Evolutionary conservation across 306 rosid genomes (phyloP).

Genomic region (Prunus mongolica): DNA sequence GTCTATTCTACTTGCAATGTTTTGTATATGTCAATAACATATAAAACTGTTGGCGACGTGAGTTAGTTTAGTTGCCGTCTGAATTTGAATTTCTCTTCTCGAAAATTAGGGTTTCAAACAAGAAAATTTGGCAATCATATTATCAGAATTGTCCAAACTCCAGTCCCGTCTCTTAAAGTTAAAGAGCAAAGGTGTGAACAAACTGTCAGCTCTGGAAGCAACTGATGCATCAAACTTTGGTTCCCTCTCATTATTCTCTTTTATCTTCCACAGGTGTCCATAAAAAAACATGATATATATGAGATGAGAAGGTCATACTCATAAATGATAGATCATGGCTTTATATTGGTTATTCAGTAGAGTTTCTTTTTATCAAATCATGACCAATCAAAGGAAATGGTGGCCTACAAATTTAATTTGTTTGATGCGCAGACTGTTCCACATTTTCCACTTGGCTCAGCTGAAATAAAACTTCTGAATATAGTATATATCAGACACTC

Average conservation of each 20-base stretch:
- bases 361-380: conserved; percentile 10
- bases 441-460: conserved; percentile 22
- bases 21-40: not conserved
- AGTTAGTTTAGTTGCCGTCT: too few relatives aligned
- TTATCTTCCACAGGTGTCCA: conserved; percentile 12
- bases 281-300: conserved; percentile 2
- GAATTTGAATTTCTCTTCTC: too few relatives aligned
- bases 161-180: conserved; percentile 24
- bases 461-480: not conserved
- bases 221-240: not conserved
- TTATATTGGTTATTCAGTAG: not conserved
- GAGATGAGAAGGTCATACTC: not conserved
- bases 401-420: conserved; percentile 13
- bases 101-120: not conserved
- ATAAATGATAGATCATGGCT: not conserved
- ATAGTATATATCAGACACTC: too few relatives aligned
- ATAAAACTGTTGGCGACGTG: too few relatives aligned
- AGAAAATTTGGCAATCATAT: not conserved
- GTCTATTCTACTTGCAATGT: conserved; percentile 7
- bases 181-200: not conserved
- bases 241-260: not conserved
- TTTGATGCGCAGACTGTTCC: conserved; percentile 10
- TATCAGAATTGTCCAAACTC: conserved; percentile 14
- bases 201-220: conserved; percentile 29
- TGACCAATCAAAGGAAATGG: conserved; percentile 24